Base-by-base conservation (phyloP, 2,329 filamentous ascomycete species). In the Emydomyces testavorans region DNA sequence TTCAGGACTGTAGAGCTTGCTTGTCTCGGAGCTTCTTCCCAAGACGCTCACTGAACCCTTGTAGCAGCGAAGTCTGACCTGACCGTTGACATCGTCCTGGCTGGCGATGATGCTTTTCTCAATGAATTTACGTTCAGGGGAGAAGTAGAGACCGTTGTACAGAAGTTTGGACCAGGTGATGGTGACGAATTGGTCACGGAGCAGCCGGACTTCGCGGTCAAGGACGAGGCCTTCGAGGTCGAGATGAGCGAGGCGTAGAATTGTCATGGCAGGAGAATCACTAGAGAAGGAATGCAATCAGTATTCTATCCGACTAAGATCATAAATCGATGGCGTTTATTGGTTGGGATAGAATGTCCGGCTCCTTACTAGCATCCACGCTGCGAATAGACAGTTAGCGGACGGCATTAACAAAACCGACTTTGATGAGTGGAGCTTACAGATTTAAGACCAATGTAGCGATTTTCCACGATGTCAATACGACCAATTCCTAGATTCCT, bases 401-500 rank as follows among this genome's bases (percentile, higher is more conserved):
- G 39, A 37, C 32, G 15, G 2, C 37, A 2, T n/a, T 28, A 16
- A 49, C 6, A 28, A 24, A 13, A 31, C 11, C 5, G 28, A 26
- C 6, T 6, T 40, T n/a, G 11, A 24, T 11, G 28, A 20, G 31
- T 13, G 31, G 24, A 24, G 49, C 53, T 50, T 51, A 54, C 53
- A 44, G 53, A 55, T 46, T 87, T 86, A 56, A 86, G 71, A 50
- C 82, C 83, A 60, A 83, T 80, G 69, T 80, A 83, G 42, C 83
- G 74, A 68, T 82, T 82, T 62, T 85, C 82, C 51, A 85, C 82
- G 60, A 87, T 87, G 65, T 87, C 83, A 57, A 87, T 79, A 56
- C 83, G 72, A 58, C 83, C 83, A 52, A 87, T 76, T 60, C 83
- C 83, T 54, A 24, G 37, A 32, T 15, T 6, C 15, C 11, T 23